A percentile compares a stretch with the other conserved stretches of the same genome.
Evolutionary conservation across 169 alveolate genomes (phyloP).

Genomic region (Babesia caballi): DNA sequence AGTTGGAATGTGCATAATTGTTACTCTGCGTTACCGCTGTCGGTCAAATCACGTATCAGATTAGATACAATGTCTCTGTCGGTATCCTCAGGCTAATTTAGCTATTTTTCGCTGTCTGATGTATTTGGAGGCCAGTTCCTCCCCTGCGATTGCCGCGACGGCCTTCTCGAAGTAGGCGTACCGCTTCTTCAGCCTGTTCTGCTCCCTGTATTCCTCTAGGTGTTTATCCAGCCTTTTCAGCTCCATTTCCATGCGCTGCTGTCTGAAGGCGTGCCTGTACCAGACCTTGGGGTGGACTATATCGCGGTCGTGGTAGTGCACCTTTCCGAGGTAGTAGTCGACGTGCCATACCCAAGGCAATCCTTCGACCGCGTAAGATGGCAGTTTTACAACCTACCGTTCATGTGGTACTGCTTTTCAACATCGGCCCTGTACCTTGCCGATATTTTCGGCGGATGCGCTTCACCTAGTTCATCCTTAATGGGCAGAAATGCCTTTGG

Average conservation of each 20-base stretch:
- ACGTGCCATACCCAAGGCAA: conserved; percentile 87
- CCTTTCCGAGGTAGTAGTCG: conserved; percentile 72
- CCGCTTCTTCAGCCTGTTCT: conserved; percentile 66
- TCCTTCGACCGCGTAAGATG: conserved; percentile 33
- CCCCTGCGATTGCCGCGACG: conserved; percentile 81
- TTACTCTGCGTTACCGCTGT: no score
- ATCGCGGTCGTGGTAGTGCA: conserved; percentile 81
- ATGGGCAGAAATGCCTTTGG: conserved; percentile 79
- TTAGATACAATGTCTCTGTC: background rate
- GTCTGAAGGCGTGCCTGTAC: conserved; percentile 77
- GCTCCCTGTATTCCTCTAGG: conserved; percentile 65
- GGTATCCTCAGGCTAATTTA: conserved; percentile 54
- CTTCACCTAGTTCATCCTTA: conserved; percentile 85
- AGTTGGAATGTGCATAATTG: background rate
- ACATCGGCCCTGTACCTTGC: conserved; percentile 81
- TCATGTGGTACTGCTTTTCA: conserved; percentile 78
- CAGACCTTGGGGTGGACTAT: conserved; percentile 80
- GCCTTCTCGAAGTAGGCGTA: conserved; percentile 79
- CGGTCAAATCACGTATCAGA: background rate
- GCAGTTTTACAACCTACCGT: conserved; percentile 61
- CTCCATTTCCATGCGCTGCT: conserved; percentile 50
- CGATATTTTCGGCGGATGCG: conserved; percentile 81
- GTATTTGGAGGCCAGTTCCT: conserved; percentile 80
- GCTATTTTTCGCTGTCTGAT: conserved; percentile 76
- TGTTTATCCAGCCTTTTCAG: conserved; percentile 51